phyloP scores from a whole-genome alignment of 2,329 filamentous ascomycete genomes.

The Keithomyces neogunnii region DNA sequence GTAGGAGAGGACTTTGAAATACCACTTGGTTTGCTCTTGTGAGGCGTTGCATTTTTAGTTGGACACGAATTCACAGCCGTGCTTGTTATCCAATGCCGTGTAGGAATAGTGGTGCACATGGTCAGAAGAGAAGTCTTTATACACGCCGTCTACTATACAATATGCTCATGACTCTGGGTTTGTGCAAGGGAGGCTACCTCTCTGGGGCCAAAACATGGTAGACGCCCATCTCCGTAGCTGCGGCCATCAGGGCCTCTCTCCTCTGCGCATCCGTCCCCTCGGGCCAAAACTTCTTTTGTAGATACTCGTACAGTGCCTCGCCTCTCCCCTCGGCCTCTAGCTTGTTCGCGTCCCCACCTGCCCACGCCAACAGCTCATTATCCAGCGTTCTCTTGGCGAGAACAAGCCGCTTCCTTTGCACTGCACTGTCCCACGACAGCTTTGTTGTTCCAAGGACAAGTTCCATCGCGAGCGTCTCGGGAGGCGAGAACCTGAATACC shows the following conservation, averaged over 20 bases:
- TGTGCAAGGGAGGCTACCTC: neutral
- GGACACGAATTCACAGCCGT: neutral
- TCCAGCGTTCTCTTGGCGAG: constrained; percentile 35
- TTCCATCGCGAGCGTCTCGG: constrained; percentile 39
- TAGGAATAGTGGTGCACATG: neutral
- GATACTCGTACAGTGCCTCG: constrained; percentile 33
- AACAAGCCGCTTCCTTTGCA: constrained; percentile 32
- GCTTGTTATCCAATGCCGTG: neutral
- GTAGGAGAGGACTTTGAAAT: neutral
- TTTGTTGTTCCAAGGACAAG: constrained; percentile 35
- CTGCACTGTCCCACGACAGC: constrained; percentile 32
- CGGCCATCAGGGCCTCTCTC: constrained; percentile 19
- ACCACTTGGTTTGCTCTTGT: neutral
- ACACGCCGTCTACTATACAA: neutral
- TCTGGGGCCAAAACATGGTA: constrained; percentile 21
- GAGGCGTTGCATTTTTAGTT: neutral
- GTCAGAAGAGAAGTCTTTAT: neutral
- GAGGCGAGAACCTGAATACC: constrained; percentile 33
- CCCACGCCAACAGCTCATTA: constrained; percentile 21
- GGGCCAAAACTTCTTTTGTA: constrained; percentile 31
- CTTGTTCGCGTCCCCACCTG: constrained; percentile 21
- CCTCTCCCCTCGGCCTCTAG: constrained; percentile 27
- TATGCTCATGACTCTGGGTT: neutral
- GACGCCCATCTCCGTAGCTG: constrained; percentile 35
- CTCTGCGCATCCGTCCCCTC: constrained; percentile 15